phyloP scores from a whole-genome alignment of 148 eudicot species.

The Chenopodium berlandieri region DNA sequence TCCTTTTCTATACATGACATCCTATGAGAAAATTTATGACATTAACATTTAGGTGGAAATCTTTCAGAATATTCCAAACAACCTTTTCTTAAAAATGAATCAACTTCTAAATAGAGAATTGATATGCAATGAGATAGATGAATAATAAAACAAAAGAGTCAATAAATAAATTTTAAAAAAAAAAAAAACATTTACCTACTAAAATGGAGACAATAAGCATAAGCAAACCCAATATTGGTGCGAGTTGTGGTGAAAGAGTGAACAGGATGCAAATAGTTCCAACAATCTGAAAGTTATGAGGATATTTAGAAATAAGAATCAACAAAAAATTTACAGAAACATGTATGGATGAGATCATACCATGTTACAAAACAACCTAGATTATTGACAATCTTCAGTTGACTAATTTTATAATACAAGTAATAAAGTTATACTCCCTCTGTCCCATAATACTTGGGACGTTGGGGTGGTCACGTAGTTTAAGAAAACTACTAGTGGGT shows the following conservation, averaged over 20 bases:
- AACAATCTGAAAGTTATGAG: constrained; percentile 55
- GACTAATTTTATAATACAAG: neutral
- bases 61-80: too few relatives aligned
- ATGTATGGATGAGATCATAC: constrained; percentile 2
- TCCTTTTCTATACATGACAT: neutral
- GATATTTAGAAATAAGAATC: constrained; percentile 3
- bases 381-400: neutral
- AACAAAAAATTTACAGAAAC: neutral
- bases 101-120: neutral
- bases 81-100: too few relatives aligned
- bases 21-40: neutral
- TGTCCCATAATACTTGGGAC: too few relatives aligned
- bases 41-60: neutral
- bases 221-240: constrained; percentile 77
- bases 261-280: constrained; percentile 84
- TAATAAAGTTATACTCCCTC: neutral
- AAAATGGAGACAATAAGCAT: constrained; percentile 76
- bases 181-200: constrained; percentile 45
- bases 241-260: constrained; percentile 81
- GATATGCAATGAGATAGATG: neutral
- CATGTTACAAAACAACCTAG: constrained; percentile 2
- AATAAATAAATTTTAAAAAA: neutral
- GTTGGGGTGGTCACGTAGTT: too few relatives aligned
- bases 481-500: too few relatives aligned
- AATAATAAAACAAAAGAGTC: neutral